phyloP scores from a whole-genome alignment of 768 basidiomycete species.

The Collybia sordida region DNA sequence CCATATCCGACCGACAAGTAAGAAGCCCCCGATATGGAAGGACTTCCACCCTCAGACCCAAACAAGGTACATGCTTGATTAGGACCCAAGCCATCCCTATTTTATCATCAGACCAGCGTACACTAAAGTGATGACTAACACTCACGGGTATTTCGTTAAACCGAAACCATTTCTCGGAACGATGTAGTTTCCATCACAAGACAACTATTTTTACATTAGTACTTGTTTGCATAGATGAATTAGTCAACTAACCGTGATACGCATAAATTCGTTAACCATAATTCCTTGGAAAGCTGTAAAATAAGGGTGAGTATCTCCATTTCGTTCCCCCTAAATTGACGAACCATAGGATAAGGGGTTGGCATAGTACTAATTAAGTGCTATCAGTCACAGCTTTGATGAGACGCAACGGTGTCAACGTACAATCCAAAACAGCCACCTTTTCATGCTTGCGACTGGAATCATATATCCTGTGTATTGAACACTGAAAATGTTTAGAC shows the following conservation, averaged over 20 bases:
- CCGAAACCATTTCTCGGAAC: slow-evolving; percentile 64
- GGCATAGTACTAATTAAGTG: slow-evolving; percentile 57
- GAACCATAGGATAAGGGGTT: slow-evolving; percentile 75
- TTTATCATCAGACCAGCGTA: slow-evolving; percentile 13
- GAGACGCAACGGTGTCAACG: slow-evolving; percentile 18
- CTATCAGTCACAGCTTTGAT: too few relatives aligned
- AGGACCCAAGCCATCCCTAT: slow-evolving; percentile 48
- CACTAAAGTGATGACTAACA: slow-evolving; percentile 12
- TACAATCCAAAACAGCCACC: slow-evolving; percentile 86
- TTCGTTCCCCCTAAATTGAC: slow-evolving; percentile 2
- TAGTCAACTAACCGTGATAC: slow-evolving; percentile 48
- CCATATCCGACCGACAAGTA: slow-evolving; percentile 64
- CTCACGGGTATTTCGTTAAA: slow-evolving; percentile 61
- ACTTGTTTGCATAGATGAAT: slow-evolving; percentile 3
- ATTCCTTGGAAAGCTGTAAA: slow-evolving; percentile 65
- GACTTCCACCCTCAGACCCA: slow-evolving; percentile 60
- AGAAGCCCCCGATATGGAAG: slow-evolving; percentile 50
- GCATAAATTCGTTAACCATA: slow-evolving; percentile 87
- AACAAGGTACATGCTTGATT: slow-evolving; percentile 81
- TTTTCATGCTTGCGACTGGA: slow-evolving; percentile 67
- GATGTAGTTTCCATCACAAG: slow-evolving; percentile 64
- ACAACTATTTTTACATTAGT: slow-evolving; percentile 35
- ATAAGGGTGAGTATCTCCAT: background rate
- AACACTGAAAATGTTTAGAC: slow-evolving; percentile 30
- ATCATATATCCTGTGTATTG: slow-evolving; percentile 73